Evolutionary conservation across 805 yeast genomes (phyloP), one percentile per base, ranked within the genome.

Genomic region (Metschnikowia rubicola): DNA sequence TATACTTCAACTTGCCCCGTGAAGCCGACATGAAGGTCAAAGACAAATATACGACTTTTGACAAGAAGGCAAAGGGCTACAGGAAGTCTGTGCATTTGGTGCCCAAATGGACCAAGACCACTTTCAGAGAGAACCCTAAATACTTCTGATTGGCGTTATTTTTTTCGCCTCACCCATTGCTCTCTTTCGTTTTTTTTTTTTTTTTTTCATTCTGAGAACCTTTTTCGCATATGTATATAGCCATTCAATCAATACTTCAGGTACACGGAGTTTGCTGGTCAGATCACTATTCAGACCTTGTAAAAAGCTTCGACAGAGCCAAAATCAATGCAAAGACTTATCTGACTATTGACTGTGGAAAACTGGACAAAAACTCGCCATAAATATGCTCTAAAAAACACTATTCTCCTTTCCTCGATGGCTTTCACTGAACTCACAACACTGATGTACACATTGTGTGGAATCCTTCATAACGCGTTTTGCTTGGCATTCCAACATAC

Each of bases 71-170:
- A 11, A 81, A 77, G 59, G 84, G 83, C 17, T 94, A 92, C 69
- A 81, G 98, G 72, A 92, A 90, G 70, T 83, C 91, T 54, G 81
- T 88, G 26, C 98, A 92, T 62, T 72, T 82, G 65, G 86, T 85
- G 37, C 96, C 97, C 17, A 88, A 90, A 63, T 90, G 96, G 96
- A 90, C 97, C 45, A 89, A 84, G 71, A 64, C 81, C 52, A 80
- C 95, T 8, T 77, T 84, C 66, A 83, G 97, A 72, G 81, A 78
- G 48, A 86, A 87, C 61, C 97, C 97, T 38, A 76, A 76, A 50
- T 77, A 83, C 62, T 84, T 78, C 64, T 87, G 71, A 19, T 35
- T 33, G 8, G 35, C 37, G 19, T 30, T 12, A 6, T 6, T 34
- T 36, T n/a, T 30, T 15, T 4, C 12, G 29, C 32, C 21, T 35